A percentile compares a stretch with the other conserved stretches of the same genome.
phyloP scores from a whole-genome alignment of 2,329 filamentous ascomycete genomes.

The Ophiostoma ips region DNA sequence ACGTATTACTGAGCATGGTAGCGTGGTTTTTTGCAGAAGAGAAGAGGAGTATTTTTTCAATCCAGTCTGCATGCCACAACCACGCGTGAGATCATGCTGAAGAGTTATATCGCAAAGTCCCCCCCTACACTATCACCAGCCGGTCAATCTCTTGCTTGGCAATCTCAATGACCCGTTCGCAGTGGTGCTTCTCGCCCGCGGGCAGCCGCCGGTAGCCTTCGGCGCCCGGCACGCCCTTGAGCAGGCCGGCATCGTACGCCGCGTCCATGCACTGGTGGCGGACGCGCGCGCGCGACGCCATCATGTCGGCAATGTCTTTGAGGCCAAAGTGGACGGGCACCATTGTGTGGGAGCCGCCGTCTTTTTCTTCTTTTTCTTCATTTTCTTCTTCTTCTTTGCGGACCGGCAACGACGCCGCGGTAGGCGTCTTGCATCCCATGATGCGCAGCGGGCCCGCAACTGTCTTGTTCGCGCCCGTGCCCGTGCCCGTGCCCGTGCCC shows the following conservation, averaged over 20 bases:
- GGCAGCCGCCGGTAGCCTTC: slow-evolving; percentile 19
- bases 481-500: too few relatives aligned
- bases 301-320: slow-evolving; percentile 36
- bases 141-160: slow-evolving; percentile 39
- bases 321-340: slow-evolving; percentile 31
- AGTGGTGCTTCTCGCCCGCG: slow-evolving; percentile 28
- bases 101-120: too few relatives aligned
- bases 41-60: not conserved
- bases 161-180: slow-evolving; percentile 37
- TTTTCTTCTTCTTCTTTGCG: too few relatives aligned
- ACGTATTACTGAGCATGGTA: not conserved
- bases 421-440: not conserved
- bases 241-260: slow-evolving; percentile 26
- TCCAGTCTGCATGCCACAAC: too few relatives aligned
- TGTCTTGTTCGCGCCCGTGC: not conserved
- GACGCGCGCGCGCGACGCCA: slow-evolving; percentile 35
- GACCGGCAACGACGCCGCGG: too few relatives aligned
- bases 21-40: not conserved
- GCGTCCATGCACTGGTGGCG: slow-evolving; percentile 38
- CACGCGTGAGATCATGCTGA: too few relatives aligned
- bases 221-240: slow-evolving; percentile 9
- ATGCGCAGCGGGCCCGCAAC: not conserved
- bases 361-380: too few relatives aligned
- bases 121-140: slow-evolving; percentile 30
- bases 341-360: slow-evolving; percentile 4